Percentiles rank a stretch among this genome's conserved stretches.
phyloP scores from a whole-genome alignment of 2,329 filamentous ascomycete genomes.

The Fusarium denticulatum region DNA sequence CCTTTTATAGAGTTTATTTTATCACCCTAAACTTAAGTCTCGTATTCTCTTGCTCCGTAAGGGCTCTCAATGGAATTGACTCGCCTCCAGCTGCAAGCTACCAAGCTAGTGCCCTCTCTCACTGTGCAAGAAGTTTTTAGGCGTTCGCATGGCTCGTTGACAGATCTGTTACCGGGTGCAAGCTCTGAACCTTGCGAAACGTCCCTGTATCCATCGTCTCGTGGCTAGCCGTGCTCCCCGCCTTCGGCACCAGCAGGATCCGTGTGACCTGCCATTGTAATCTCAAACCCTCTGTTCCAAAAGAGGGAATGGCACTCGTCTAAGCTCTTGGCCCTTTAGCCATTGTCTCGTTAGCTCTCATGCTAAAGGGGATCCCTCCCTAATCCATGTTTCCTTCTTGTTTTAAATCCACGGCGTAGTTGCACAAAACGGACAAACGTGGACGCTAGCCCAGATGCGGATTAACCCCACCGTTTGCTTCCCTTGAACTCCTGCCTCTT shows the following conservation, averaged over 20 bases:
- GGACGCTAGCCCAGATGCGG: slow-evolving; percentile 10
- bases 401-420: slow-evolving; percentile 31
- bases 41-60: no score
- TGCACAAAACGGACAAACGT: slow-evolving; percentile 11
- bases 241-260: slow-evolving; percentile 27
- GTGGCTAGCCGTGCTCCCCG: slow-evolving; percentile 22
- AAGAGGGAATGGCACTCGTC: slow-evolving; percentile 9
- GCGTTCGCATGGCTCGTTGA: slow-evolving; percentile 11
- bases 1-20: no score
- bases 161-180: slow-evolving; percentile 28
- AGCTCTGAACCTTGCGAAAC: slow-evolving; percentile 23
- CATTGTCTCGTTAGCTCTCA: not conserved
- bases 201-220: slow-evolving; percentile 17
- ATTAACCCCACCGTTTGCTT: slow-evolving; percentile 16
- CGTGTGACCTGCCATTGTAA: slow-evolving; percentile 34
- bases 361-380: not conserved
- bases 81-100: not conserved
- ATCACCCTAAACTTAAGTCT: no score
- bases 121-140: not conserved
- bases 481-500: slow-evolving; percentile 39
- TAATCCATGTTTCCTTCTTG: slow-evolving; percentile 31
- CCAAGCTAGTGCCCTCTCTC: not conserved
- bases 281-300: slow-evolving; percentile 25
- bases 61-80: not conserved
- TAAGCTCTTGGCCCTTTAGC: not conserved